These are phyloP conservation scores for Hyaloscypha finlandica DNA, from an alignment of 495 filamentous ascomycete genomes.

Conservation along the genomic window DNA sequence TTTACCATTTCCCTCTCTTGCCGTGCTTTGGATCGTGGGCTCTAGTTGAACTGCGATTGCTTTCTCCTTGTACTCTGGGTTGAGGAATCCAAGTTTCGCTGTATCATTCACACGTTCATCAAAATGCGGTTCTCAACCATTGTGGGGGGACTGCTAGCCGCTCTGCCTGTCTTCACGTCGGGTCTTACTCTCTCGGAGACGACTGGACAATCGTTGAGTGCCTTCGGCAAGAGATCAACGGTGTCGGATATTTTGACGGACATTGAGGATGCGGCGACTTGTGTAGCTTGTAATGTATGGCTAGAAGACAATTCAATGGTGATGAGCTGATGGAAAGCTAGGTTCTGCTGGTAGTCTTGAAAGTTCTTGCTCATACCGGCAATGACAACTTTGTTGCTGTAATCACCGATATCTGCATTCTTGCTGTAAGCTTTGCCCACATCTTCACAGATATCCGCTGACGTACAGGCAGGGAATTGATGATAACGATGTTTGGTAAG, in stretches of 20 bases:
- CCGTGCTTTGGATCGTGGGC: neutral
- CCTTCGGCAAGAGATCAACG: constrained; percentile 15
- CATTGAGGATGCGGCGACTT: constrained; percentile 46
- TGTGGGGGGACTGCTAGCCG: neutral
- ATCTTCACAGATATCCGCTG: neutral
- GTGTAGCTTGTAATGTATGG: constrained; percentile 49
- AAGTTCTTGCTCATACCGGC: constrained; percentile 45
- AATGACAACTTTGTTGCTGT: constrained; percentile 44
- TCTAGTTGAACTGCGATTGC: neutral
- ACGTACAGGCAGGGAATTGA: constrained; percentile 33
- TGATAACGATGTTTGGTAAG: constrained; percentile 49
- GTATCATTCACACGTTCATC: neutral
- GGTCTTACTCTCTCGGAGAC: constrained; percentile 13
- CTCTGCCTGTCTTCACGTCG: neutral
- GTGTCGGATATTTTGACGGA: constrained; percentile 38
- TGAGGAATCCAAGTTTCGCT: neutral
- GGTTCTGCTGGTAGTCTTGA: constrained; percentile 48
- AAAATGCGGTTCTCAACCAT: neutral
- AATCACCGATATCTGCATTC: constrained; percentile 48
- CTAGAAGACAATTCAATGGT: constrained; percentile 15
- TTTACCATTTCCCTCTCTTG: neutral
- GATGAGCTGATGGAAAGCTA: constrained; percentile 19
- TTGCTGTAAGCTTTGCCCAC: constrained; percentile 38
- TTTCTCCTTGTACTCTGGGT: neutral
- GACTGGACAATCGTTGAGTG: constrained; percentile 1